These are phyloP conservation scores for Rubia tinctorum DNA, from an alignment of 305 asterid species.

Conservation along the genomic window DNA sequence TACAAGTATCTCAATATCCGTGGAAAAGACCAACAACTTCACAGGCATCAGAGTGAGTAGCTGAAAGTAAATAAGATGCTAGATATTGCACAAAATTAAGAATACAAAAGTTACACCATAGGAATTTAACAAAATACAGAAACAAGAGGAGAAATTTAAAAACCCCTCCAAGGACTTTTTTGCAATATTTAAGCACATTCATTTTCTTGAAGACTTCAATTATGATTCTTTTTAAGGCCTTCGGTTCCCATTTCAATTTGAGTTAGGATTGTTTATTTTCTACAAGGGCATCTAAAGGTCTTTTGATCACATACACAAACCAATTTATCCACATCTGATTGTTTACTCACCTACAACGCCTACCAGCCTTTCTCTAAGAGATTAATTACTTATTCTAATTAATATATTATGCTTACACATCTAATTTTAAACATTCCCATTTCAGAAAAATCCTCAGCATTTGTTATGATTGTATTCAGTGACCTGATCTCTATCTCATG, in stretches of 20 bases:
- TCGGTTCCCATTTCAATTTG: background rate
- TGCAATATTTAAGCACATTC: background rate
- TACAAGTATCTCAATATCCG: background rate
- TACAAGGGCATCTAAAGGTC: background rate
- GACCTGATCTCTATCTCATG: background rate
- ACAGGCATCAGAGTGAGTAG: background rate
- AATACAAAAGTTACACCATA: no score
- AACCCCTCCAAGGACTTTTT: background rate
- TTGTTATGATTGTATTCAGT: background rate
- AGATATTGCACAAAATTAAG: background rate
- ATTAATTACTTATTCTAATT: background rate
- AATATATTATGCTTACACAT: no score
- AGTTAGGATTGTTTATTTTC: background rate
- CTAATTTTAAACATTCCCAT: background rate
- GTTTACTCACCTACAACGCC: no score
- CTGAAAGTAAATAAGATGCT: background rate
- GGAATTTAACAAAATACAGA: background rate
- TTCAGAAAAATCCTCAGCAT: background rate
- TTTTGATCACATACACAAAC: background rate
- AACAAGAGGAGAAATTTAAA: background rate
- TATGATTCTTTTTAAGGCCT: background rate
- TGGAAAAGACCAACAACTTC: background rate
- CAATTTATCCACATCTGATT: background rate
- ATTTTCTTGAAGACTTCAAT: background rate
- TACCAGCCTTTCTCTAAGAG: no score